A percentile compares a stretch with the other conserved stretches of the same genome.
Conservation (phyloP, 1,284 basidiomycete genomes). For the Athelia psychrophila region DNA sequence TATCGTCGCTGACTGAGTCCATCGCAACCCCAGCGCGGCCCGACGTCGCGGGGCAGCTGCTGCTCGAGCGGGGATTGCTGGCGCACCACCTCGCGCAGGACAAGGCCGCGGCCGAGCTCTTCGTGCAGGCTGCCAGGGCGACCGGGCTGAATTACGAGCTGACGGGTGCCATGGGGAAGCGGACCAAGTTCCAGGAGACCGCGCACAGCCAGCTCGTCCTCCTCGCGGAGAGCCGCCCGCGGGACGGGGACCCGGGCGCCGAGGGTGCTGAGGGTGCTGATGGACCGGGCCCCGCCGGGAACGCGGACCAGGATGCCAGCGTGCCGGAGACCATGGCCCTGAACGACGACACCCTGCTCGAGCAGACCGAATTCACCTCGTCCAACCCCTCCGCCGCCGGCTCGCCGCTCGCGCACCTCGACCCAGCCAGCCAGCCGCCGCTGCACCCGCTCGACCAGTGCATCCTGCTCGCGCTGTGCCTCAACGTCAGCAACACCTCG, state of each 20-base stretch:
- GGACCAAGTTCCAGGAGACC: conserved; percentile 91
- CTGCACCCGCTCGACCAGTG: conserved; percentile 91
- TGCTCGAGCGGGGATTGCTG: conserved; percentile 81
- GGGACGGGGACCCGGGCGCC: conserved; percentile 30
- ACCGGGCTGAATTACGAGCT: conserved; percentile 88
- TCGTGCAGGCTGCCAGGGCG: conserved; percentile 76
- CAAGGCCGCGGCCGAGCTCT: conserved; percentile 75
- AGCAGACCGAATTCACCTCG: conserved; percentile 89
- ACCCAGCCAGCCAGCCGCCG: conserved; percentile 82
- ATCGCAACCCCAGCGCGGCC: conserved; percentile 37
- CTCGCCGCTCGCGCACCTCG: conserved; percentile 58
- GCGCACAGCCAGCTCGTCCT: conserved; percentile 91
- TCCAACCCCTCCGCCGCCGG: conserved; percentile 44
- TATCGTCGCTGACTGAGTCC: conserved; percentile 46
- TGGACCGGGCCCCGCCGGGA: conserved; percentile 15
- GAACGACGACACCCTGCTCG: conserved; percentile 96
- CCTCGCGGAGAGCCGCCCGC: conserved; percentile 80
- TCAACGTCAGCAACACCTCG: conserved; percentile 87
- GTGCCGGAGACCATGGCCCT: conserved; percentile 81
- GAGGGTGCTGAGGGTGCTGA: conserved; percentile 16
- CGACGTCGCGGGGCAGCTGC: conserved; percentile 69
- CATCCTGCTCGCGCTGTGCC: conserved; percentile 85
- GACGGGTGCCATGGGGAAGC: conserved; percentile 90
- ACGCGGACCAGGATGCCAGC: conserved; percentile 16
- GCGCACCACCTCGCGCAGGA: conserved; percentile 77